Evolutionary conservation across 2,329 filamentous ascomycete species (phyloP), one percentile per base, ranked within the genome.

Genomic region (Nothomitra cinnamomea): DNA sequence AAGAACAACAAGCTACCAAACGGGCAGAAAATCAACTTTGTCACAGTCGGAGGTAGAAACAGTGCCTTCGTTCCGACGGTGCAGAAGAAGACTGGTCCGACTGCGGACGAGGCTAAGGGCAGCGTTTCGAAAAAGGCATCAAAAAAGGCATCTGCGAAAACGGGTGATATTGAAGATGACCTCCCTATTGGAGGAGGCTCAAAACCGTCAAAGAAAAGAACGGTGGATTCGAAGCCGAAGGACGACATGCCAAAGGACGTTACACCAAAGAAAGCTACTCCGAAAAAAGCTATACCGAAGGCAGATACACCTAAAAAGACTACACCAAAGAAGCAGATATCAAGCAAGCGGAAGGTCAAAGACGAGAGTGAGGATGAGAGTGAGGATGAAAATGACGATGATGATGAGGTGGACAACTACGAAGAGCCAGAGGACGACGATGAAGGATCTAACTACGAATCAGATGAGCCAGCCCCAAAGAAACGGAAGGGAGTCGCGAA

Each of bases 11-110:
- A 75, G 50, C 68, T 96, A 25, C 90, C 90, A 0, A 94, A 80
- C 58, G 92, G 92, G 0, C 83, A 88, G 58, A 88, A 84, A 66
- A 82, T 96, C 47, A 80, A 81, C 0, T 92, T 90, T 62, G 68
- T 96, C 50, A 95, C 84, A 0, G 90, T 96, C 0, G 90, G 90
- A 0, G 89, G 90, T 1, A 74, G 92, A 47, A 96, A 92, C 2
- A 95, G 87, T 62, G 94, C 89, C 49, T 83, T 90, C 52, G 87
- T 94, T 0, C 88, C 88, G 0, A 79, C 74, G 12, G 70, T 92
- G 25, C 92, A 96, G 70, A 94, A 88, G 72, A 95, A 94, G 72
- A 80, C 77, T 1, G 78, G 74, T 1, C 69, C 72, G 32, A 36
- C 28, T 24, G n/a, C 21, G 1, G 22, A 24, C 15, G 41, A 49